Base-by-base conservation (phyloP, 73 alveolate genomes). In the Durusdinium trenchii region DNA sequence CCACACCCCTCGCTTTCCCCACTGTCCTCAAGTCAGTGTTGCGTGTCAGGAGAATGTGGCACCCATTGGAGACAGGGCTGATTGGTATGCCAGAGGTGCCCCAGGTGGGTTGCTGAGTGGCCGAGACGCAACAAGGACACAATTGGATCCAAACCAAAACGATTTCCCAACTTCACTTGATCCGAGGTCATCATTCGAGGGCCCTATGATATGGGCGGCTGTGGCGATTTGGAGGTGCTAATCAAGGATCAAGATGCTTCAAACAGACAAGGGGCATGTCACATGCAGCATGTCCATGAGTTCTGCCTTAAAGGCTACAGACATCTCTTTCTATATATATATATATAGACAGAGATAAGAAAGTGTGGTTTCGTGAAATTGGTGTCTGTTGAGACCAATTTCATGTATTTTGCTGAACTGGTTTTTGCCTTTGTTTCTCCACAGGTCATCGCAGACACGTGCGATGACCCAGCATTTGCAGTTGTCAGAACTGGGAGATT, bases 81-180 rank as follows among this genome's bases (percentile, higher is more conserved):
- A 76, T 91, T 35, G 98, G 73, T 76, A 91, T 91, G 98, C 98
- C 98, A 12, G 98, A 91, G 87, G 98, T 91, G 42, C 98, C 98
- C 7, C 98, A 91, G 98, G 98, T 76, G 38, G 54, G n/a, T n/a
- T n/a, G 52, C 51, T n/a, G 26, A 38, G 71, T 46, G 48, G n/a
- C 46, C 50, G 85, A 35, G 54, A 32, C 30, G 30, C 73, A 60
- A 32, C 73, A 60, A 60, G n/a, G 73, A 32, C 18, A 60, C 73
- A 2, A 60, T 32, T 60, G 20, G 32, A 14, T 64, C 42, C 26
- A 26, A 64, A 64, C 32, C 5, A 23, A 42, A 64, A 64, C 32
- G 9, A 14, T 6, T 6, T 14, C 38, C 9, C 38, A 6, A 64
- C 43, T 23, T 23, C 32, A 64, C 7, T 1, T 20, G 9, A 3